Percentiles rank a stretch among this genome's conserved stretches.
Conservation (phyloP, 163 green algal genomes). For the Scenedesmus sp. region DNA sequence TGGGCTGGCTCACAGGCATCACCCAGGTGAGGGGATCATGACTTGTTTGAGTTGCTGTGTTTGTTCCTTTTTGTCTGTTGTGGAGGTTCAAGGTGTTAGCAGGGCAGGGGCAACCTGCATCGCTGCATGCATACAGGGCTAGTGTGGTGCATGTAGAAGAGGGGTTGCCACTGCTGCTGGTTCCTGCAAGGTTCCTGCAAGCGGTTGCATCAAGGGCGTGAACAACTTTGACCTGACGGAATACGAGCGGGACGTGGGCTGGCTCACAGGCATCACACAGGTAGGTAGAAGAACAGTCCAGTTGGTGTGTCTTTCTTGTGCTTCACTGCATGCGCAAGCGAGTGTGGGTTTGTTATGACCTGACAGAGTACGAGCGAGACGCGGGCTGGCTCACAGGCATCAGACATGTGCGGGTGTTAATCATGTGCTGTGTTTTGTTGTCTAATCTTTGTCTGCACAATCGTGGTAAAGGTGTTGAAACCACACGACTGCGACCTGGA, state of each 20-base stretch:
- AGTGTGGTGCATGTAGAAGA: neutral
- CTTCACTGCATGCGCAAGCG: neutral
- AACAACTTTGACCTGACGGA: constrained; percentile 94
- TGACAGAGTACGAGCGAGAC: constrained; percentile 85
- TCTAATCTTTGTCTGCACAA: neutral
- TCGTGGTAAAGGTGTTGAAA: neutral
- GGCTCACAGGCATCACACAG: constrained; percentile 76
- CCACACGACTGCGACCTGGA: constrained; percentile 82
- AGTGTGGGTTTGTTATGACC: constrained; percentile 71
- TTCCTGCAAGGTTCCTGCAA: constrained; percentile 83
- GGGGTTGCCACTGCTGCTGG: neutral
- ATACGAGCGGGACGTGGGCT: constrained; percentile 84
- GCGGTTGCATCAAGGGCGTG: constrained; percentile 67
- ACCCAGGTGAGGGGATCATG: constrained; percentile 62
- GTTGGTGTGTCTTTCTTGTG: too few relatives aligned
- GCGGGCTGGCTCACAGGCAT: constrained; percentile 74
- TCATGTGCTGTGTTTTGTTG: neutral
- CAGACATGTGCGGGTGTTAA: constrained; percentile 62
- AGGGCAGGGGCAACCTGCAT: neutral
- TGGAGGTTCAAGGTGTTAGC: neutral
- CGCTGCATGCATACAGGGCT: too few relatives aligned
- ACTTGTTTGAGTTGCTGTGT: neutral
- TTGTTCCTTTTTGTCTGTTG: neutral
- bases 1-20: constrained; percentile 74
- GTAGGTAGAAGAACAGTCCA: constrained; percentile 27